phyloP scores from a whole-genome alignment of 805 yeast species.

The Sugiyamaella marilandica region DNA sequence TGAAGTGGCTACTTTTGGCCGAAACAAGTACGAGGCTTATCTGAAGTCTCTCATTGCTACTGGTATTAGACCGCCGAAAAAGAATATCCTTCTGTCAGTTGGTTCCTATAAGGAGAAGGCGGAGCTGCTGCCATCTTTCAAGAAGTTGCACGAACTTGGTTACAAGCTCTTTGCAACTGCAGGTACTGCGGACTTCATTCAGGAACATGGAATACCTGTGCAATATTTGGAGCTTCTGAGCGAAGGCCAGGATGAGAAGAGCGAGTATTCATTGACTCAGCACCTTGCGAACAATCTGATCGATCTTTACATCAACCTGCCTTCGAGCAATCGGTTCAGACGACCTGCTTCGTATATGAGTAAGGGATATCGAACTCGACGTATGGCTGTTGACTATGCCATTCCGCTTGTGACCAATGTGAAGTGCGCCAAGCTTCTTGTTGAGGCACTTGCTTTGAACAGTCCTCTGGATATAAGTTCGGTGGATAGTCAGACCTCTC shows the following conservation, averaged over 20 bases:
- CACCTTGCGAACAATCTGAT: slow-evolving; percentile 95
- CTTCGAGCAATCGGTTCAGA: slow-evolving; percentile 94
- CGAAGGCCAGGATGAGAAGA: slow-evolving; percentile 66
- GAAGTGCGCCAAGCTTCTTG: slow-evolving; percentile 90
- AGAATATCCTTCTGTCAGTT: slow-evolving; percentile 85
- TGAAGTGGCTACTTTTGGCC: slow-evolving; percentile 97
- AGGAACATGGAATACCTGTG: slow-evolving; percentile 91
- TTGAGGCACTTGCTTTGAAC: slow-evolving; percentile 82
- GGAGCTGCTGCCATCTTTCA: slow-evolving; percentile 85
- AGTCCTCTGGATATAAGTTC: slow-evolving; percentile 55
- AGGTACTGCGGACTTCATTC: slow-evolving; percentile 97
- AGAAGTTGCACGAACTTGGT: slow-evolving; percentile 75
- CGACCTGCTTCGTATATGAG: slow-evolving; percentile 98
- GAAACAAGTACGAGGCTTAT: slow-evolving; percentile 94
- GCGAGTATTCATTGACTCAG: slow-evolving; percentile 92
- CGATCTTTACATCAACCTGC: slow-evolving; percentile 93
- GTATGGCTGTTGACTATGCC: slow-evolving; percentile 99
- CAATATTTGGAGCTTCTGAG: slow-evolving; percentile 85
- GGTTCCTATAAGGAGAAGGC: slow-evolving; percentile 97
- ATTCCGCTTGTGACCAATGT: slow-evolving; percentile 97
- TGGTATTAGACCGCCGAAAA: slow-evolving; percentile 92
- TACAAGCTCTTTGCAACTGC: slow-evolving; percentile 93
- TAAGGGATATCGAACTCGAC: slow-evolving; percentile 95
- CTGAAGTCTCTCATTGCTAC: slow-evolving; percentile 90
- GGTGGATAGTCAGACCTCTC: slow-evolving; percentile 88